Percentiles rank a stretch among this genome's conserved stretches.
phyloP scores from a whole-genome alignment of 1,284 basidiomycete species.

The Cronartium ribicola region DNA sequence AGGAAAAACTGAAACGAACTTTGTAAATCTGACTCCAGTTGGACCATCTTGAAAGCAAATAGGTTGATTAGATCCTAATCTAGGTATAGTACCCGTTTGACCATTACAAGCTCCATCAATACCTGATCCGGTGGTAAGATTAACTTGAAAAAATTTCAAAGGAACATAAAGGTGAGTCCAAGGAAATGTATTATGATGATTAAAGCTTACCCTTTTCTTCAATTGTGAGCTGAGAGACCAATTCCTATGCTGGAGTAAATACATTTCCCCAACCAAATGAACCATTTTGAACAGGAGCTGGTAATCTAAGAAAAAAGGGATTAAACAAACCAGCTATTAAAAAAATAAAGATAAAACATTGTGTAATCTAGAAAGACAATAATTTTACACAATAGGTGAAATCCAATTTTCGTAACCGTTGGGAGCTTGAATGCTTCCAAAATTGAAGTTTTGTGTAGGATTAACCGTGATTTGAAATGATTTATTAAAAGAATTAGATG shows the following conservation, averaged over 20 bases:
- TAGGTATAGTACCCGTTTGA: conserved; percentile 44
- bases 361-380: conserved; percentile 2
- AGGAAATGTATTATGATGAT: background rate
- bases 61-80: conserved; percentile 47
- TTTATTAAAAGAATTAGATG: too few species aligned
- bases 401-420: conserved; percentile 28
- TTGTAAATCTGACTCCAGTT: conserved; percentile 47
- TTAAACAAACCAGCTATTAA: background rate
- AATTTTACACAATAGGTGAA: conserved; percentile 36
- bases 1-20: conserved; percentile 49
- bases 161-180: background rate
- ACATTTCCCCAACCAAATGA: conserved; percentile 6
- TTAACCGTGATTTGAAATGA: background rate
- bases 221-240: conserved; percentile 33
- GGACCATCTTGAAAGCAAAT: conserved; percentile 51
- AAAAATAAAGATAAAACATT: background rate
- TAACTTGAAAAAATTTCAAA: conserved; percentile 18
- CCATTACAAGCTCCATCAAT: conserved; percentile 30
- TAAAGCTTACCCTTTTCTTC: conserved; percentile 34
- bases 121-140: conserved; percentile 36
- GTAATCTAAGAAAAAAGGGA: conserved; percentile 4
- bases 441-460: conserved; percentile 20
- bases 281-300: conserved; percentile 27
- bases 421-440: conserved; percentile 19
- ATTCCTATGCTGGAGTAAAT: conserved; percentile 20